Evolutionary conservation across 306 rosid genomes (phyloP).

Genomic region (Rosa rugosa): DNA sequence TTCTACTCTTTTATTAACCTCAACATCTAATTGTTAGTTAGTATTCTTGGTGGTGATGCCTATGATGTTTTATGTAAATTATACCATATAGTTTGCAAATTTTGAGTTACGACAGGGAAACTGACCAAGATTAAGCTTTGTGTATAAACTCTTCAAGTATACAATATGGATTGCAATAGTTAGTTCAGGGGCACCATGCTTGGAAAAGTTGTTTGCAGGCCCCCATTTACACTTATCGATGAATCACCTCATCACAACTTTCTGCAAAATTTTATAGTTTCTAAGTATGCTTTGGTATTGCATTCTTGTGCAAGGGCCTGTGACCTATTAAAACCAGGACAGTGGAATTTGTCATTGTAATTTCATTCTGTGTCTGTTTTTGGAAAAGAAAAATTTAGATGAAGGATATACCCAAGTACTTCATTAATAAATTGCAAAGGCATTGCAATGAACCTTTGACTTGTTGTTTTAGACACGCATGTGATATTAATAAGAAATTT

Average conservation of each 20-base stretch:
- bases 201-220: not conserved
- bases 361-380: not conserved
- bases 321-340: not conserved
- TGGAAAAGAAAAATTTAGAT: not conserved
- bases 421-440: not conserved
- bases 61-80: conserved; percentile 5
- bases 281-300: not conserved
- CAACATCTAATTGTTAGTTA: not conserved
- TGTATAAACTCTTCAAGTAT: not conserved
- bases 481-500: not conserved
- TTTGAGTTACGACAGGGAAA: not conserved
- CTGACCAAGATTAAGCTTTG: not conserved
- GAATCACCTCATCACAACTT: conserved; percentile 7
- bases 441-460: not conserved
- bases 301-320: not conserved
- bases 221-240: not conserved
- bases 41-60: not conserved
- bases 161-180: not conserved
- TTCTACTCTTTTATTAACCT: conserved; percentile 25
- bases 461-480: not conserved
- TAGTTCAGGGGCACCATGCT: not conserved
- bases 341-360: not conserved
- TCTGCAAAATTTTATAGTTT: conserved; percentile 1
- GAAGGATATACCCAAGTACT: not conserved
- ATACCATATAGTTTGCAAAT: not conserved